Evolutionary conservation across 345 rosid species (phyloP).

Genomic region (Dipteronia sinensis): DNA sequence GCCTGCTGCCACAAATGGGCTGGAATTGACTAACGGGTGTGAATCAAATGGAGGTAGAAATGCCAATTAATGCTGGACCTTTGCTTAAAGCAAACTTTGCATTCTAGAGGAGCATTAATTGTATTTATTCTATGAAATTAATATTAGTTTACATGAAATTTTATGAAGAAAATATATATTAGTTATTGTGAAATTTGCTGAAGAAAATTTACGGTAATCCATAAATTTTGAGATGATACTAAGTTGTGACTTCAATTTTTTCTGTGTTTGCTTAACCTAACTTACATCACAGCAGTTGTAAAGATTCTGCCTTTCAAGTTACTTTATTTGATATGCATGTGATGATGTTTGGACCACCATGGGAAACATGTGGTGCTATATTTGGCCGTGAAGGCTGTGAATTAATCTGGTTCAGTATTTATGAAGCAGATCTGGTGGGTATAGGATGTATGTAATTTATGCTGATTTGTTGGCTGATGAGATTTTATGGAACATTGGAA

Average conservation of each 20-base stretch:
- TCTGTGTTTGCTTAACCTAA: neutral
- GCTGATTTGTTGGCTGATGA: neutral
- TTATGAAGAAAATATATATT: neutral
- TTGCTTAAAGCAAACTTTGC: slow-evolving; percentile 10
- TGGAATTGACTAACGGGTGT: slow-evolving; percentile 13
- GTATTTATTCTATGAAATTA: slow-evolving; percentile 8
- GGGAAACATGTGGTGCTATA: neutral
- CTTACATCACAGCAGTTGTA: neutral
- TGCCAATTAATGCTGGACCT: slow-evolving; percentile 11
- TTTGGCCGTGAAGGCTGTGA: no score
- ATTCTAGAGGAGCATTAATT: neutral
- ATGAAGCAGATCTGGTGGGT: neutral
- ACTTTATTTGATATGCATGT: neutral
- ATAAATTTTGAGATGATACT: neutral
- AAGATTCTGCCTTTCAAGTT: neutral
- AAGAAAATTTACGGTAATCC: neutral
- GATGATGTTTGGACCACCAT: slow-evolving; percentile 3
- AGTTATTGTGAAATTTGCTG: neutral
- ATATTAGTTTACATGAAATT: neutral
- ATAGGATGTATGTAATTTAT: slow-evolving; percentile 9
- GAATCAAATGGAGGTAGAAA: slow-evolving; percentile 21
- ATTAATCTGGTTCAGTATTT: neutral
- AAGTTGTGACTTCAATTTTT: neutral
- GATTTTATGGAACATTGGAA: neutral
- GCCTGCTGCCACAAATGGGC: slow-evolving; percentile 15